Percentiles rank a stretch among this genome's conserved stretches.
Evolutionary conservation across 768 basidiomycete species (phyloP).

Genomic region (Rhizopogon roseolus): DNA sequence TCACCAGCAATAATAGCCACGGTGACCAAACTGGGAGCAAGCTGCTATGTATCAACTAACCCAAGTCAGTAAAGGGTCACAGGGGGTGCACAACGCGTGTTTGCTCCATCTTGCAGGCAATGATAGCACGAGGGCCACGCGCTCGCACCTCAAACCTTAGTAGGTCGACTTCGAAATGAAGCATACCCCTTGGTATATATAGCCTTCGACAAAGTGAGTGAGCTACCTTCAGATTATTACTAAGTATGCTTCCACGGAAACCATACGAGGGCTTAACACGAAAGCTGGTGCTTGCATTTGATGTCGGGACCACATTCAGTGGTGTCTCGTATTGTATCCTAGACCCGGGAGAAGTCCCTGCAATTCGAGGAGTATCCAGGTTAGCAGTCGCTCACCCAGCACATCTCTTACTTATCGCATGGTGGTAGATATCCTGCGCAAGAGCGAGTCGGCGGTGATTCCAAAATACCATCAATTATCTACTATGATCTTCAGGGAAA

Average conservation of each 20-base stretch:
- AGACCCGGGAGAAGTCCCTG: constrained; percentile 29
- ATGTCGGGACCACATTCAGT: constrained; percentile 40
- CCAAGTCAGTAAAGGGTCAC: too few species aligned
- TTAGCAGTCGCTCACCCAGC: constrained; percentile 2
- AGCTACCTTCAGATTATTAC: not conserved
- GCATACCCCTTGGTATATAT: too few species aligned
- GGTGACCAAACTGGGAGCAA: too few species aligned
- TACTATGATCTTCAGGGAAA: constrained; percentile 39
- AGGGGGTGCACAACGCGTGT: too few species aligned
- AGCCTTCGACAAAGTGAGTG: too few species aligned
- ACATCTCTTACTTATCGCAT: not conserved
- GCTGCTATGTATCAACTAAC: too few species aligned
- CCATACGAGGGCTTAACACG: constrained; percentile 33
- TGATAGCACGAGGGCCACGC: too few species aligned
- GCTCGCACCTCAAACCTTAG: too few species aligned
- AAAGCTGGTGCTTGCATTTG: constrained; percentile 40
- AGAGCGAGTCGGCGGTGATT: constrained; percentile 40
- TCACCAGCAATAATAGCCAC: too few species aligned
- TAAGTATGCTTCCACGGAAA: constrained; percentile 21
- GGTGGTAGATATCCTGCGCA: constrained; percentile 40
- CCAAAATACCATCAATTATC: constrained; percentile 44
- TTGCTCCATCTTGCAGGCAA: too few species aligned
- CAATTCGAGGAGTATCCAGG: constrained; percentile 25
- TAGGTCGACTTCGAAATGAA: too few species aligned
- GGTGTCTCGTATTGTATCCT: constrained; percentile 34